Conservation (phyloP, 2,329 filamentous ascomycete species). For the Penicillium sp. region DNA sequence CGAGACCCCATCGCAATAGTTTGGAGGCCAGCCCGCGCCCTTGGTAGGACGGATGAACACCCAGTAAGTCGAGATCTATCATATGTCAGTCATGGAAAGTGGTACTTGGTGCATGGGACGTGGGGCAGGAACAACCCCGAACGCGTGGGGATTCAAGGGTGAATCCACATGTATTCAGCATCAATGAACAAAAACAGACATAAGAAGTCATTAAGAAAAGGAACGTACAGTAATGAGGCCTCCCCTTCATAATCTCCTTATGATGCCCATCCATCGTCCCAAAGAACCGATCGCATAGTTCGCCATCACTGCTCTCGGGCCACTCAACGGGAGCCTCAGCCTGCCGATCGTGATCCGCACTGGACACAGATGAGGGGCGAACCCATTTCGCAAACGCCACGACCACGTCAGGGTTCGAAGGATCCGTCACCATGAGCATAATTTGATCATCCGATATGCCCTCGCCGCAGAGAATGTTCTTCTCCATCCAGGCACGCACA, state of each 20-base stretch:
- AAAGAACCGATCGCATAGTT: conserved; percentile 33
- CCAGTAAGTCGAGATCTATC: conserved; percentile 36
- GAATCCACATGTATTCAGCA: background rate
- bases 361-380: conserved; percentile 12
- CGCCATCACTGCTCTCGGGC: conserved; percentile 26
- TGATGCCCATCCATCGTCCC: conserved; percentile 26
- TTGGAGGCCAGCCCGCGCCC: conserved; percentile 33
- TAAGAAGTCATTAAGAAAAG: background rate
- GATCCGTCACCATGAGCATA: conserved; percentile 23
- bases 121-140: background rate
- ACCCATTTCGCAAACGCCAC: conserved; percentile 37
- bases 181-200: background rate
- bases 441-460: conserved; percentile 14
- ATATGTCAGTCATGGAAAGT: background rate
- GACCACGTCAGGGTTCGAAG: conserved; percentile 17
- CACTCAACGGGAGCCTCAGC: conserved; percentile 16
- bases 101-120: background rate
- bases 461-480: conserved; percentile 12
- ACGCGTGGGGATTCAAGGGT: background rate
- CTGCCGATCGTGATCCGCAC: conserved; percentile 19
- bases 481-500: conserved; percentile 29
- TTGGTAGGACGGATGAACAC: conserved; percentile 32
- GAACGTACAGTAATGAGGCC: conserved; percentile 37
- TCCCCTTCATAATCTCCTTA: conserved; percentile 26
- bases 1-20: conserved; percentile 46